Percentiles rank a stretch among this genome's conserved stretches.
Evolutionary conservation across 495 filamentous ascomycete genomes (phyloP).

Genomic region (Chaetomidium leptoderma): DNA sequence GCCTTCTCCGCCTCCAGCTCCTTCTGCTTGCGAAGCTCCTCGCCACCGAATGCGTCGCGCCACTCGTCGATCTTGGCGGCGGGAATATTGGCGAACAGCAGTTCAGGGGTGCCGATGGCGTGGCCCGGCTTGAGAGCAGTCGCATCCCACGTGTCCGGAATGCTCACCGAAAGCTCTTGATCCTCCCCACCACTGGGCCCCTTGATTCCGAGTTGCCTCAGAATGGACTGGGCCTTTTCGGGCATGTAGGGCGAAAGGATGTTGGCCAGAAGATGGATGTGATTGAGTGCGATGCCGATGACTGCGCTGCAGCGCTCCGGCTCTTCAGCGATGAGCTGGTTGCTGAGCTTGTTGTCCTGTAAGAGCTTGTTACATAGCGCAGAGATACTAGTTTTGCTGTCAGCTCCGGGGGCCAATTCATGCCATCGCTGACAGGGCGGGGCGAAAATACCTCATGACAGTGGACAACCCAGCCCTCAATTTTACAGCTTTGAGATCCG

Average conservation of each 20-base stretch:
- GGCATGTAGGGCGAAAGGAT: conserved; percentile 82
- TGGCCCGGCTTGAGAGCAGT: conserved; percentile 64
- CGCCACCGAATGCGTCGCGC: conserved; percentile 74
- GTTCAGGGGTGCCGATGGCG: conserved; percentile 73
- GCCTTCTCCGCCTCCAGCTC: conserved; percentile 27
- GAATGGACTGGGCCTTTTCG: conserved; percentile 67
- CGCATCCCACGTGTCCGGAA: conserved; percentile 68
- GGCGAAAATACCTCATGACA: conserved; percentile 48
- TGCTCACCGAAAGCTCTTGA: conserved; percentile 49
- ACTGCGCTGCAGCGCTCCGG: conserved; percentile 73
- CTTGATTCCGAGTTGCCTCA: conserved; percentile 56
- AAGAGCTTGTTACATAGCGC: conserved; percentile 74
- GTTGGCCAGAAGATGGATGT: conserved; percentile 73
- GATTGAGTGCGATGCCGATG: conserved; percentile 74
- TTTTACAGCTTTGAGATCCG: conserved; percentile 68
- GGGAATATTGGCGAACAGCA: conserved; percentile 66
- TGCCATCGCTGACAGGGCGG: neutral
- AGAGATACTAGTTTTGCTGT: conserved; percentile 50
- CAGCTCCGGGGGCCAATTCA: neutral
- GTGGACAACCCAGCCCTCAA: conserved; percentile 68
- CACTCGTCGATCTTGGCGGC: conserved; percentile 69
- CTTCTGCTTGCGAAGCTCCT: conserved; percentile 47
- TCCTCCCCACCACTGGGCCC: conserved; percentile 4
- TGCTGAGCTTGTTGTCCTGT: conserved; percentile 65
- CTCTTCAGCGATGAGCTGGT: conserved; percentile 59